phyloP scores from a whole-genome alignment of 208 protist species.

The Acanthamoeba lenticulata region DNA sequence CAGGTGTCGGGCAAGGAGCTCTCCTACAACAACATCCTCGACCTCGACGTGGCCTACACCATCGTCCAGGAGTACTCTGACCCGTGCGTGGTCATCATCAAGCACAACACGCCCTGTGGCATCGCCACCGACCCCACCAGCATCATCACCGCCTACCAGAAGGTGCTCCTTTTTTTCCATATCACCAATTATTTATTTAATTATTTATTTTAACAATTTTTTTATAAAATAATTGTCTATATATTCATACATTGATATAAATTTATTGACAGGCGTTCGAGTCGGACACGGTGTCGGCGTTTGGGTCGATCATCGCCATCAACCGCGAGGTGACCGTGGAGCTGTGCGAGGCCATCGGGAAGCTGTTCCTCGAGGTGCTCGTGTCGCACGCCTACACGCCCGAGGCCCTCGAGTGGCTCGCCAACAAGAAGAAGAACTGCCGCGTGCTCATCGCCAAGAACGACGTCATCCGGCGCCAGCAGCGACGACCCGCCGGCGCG shows the following conservation, averaged over 20 bases:
- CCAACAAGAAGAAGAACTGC: slow-evolving; percentile 70
- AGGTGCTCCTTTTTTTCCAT: neutral
- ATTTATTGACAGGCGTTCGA: slow-evolving; percentile 51
- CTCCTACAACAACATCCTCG: slow-evolving; percentile 70
- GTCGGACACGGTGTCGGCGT: slow-evolving; percentile 71
- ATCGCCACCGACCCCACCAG: slow-evolving; percentile 27
- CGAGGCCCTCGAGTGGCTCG: slow-evolving; percentile 55
- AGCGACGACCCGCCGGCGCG: neutral
- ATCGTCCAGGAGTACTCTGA: slow-evolving; percentile 53
- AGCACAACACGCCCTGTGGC: slow-evolving; percentile 76
- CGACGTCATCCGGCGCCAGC: neutral
- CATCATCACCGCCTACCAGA: slow-evolving; percentile 40
- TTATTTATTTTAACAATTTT: neutral
- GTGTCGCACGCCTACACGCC: slow-evolving; percentile 34
- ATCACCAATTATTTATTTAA: slow-evolving; percentile 58
- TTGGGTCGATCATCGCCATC: slow-evolving; percentile 69
- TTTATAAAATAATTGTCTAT: neutral
- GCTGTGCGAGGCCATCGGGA: slow-evolving; percentile 33
- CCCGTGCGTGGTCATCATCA: slow-evolving; percentile 70
- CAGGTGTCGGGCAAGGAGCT: slow-evolving; percentile 59
- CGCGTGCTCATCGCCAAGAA: slow-evolving; percentile 59
- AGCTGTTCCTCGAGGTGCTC: slow-evolving; percentile 61
- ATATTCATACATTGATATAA: neutral
- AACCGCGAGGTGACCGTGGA: slow-evolving; percentile 34
- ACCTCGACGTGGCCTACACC: slow-evolving; percentile 68